These are phyloP conservation scores for Iberis pinnata DNA, from an alignment of 345 rosid genomes.

Conservation along the genomic window DNA sequence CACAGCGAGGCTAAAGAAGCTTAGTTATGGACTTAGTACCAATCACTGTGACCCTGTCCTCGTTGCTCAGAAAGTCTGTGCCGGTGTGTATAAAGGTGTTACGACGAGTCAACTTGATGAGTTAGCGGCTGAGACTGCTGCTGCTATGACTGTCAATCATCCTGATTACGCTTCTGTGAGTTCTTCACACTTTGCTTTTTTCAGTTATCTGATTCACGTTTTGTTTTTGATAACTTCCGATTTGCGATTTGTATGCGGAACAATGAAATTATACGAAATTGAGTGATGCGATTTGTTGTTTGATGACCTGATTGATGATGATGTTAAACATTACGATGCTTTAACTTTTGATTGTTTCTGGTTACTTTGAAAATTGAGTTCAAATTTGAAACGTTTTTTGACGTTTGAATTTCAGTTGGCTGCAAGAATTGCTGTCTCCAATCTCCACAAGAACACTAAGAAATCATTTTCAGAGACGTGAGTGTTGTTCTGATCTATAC, in stretches of 20 bases:
- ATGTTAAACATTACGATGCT: neutral
- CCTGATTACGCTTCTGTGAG: constrained; percentile 96
- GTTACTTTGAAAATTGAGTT: neutral
- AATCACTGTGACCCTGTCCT: constrained; percentile 98
- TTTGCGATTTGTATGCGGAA: no score
- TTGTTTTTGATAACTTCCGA: no score
- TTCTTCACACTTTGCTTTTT: neutral
- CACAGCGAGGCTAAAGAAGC: constrained; percentile 88
- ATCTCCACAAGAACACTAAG: constrained; percentile 92
- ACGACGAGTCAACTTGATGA: constrained; percentile 97
- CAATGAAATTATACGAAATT: no score
- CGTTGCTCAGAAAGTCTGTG: constrained; percentile 97
- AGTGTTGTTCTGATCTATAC: constrained; percentile 25
- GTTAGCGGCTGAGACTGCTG: constrained; percentile 95
- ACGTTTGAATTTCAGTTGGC: constrained; percentile 61
- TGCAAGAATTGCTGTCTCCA: constrained; percentile 93
- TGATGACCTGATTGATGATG: no score
- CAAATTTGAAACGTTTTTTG: neutral
- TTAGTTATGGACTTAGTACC: constrained; percentile 78
- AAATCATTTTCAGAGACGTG: constrained; percentile 95
- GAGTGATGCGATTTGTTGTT: no score
- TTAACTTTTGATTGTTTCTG: neutral
- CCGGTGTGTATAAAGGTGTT: constrained; percentile 95
- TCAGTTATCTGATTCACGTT: no score
- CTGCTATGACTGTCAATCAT: constrained; percentile 89